A percentile compares a stretch with the other conserved stretches of the same genome.
phyloP scores from a whole-genome alignment of 108 stramenopile genomes.

The Nitzschia sp. region DNA sequence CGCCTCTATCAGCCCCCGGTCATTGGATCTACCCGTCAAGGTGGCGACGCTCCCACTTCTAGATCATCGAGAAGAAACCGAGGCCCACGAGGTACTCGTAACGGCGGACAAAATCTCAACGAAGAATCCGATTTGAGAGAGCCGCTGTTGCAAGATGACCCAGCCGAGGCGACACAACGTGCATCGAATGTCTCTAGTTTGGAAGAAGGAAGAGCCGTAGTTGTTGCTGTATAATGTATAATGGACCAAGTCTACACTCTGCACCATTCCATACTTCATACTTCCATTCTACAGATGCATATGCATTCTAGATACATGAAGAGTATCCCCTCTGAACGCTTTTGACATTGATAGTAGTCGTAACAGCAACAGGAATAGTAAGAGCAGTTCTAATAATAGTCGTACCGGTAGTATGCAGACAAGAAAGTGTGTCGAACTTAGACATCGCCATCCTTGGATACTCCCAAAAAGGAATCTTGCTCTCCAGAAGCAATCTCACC shows the following conservation, averaged over 20 bases:
- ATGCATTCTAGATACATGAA: no score
- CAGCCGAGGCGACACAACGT: background rate
- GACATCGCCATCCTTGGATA: background rate
- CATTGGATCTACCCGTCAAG: background rate
- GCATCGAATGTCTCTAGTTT: background rate
- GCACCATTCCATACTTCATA: no score
- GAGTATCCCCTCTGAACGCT: no score
- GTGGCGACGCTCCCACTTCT: background rate
- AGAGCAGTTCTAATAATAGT: no score
- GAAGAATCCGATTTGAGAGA: slow-evolving; percentile 15
- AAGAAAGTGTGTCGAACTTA: background rate
- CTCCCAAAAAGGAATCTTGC: slow-evolving; percentile 33
- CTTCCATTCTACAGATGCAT: no score
- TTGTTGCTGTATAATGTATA: slow-evolving; percentile 14
- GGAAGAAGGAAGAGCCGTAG: slow-evolving; percentile 9
- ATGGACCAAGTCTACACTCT: no score
- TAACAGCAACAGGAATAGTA: no score
- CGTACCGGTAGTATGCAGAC: background rate
- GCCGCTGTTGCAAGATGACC: slow-evolving; percentile 4
- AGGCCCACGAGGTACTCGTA: background rate
- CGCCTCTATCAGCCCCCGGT: slow-evolving; percentile 69
- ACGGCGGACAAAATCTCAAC: background rate
- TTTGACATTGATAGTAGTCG: no score
- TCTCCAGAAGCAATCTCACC: slow-evolving; percentile 58
- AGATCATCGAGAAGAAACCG: slow-evolving; percentile 2